Base-by-base conservation (phyloP, 139 green algal species). In the Asterochloris sp. region DNA sequence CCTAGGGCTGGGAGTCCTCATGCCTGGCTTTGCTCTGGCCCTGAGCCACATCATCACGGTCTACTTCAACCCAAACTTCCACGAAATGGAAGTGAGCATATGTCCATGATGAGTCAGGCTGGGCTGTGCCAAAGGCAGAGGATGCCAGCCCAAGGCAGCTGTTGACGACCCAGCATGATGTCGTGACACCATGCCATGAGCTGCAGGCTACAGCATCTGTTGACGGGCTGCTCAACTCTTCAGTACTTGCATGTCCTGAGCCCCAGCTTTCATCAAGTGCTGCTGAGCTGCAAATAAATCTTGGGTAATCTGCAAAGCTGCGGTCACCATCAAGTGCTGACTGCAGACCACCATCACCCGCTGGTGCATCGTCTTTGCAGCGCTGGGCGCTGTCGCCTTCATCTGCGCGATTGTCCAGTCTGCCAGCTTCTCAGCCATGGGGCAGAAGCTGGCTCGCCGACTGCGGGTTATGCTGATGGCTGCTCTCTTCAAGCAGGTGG, bases 11-110 rank as follows among this genome's bases (percentile, higher is more conserved):
- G 94, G 94, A 17, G 66, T 82, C 15, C 81, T 94, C 63, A 93
- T 92, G 90, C 94, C 94, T 0, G 86, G 76, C 29, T 96, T 96
- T 71, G 83, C 89, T 4, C 87, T 96, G 16, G 79, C 88, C 15
- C 84, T 95, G 24, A 86, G 76, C 61, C 83, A 67, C 67, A 84
- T 95, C 83, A 83, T 92, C 68, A 47, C 24, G 28, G 80, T 88
- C 17, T 91, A 92, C 82, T 91, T 86, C 82, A 67, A 79, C 73
- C 78, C 85, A 29, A 78, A 84, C 74, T 64, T 29, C 26, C 12
- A 54, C 13, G 24, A 83, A 47, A 79, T 85, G 74, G 76, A 80
- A 14, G 19, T 71, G 19, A 71, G 19, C 66, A 71, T 2, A 71
- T 10, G 17, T 2, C 66, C 66, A 71, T 9, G 17, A 71, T 23